Percentiles rank a stretch among this genome's conserved stretches.
Evolutionary conservation across 73 alveolate genomes (phyloP).

Genomic region (Paramecium primaurelia): DNA sequence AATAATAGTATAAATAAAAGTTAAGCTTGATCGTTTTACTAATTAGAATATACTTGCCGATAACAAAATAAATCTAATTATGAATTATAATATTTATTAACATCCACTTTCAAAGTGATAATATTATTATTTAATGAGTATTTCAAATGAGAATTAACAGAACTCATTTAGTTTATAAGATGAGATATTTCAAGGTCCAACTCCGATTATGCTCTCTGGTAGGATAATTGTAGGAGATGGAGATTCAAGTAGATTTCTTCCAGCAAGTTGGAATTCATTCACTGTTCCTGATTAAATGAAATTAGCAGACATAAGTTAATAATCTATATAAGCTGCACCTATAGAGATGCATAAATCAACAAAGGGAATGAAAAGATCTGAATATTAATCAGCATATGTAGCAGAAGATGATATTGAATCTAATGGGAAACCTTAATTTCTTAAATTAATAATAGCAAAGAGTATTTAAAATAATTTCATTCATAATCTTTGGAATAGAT

Average conservation of each 20-base stretch:
- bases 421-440: conserved; percentile 20
- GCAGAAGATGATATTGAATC: neutral
- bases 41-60: neutral
- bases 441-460: conserved; percentile 24
- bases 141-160: neutral
- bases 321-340: neutral
- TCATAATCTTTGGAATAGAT: conserved; percentile 26
- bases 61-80: neutral
- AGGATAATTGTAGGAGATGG: conserved; percentile 23
- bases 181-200: neutral
- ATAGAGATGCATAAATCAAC: neutral
- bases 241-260: neutral
- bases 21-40: neutral
- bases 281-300: neutral
- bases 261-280: conserved; percentile 7
- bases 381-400: neutral
- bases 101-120: neutral
- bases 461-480: conserved; percentile 1
- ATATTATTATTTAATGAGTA: neutral
- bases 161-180: neutral
- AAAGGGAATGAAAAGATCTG: neutral
- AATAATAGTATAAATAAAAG: neutral
- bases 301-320: neutral
- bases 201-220: neutral
- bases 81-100: neutral